Percentiles rank a stretch among this genome's conserved stretches.
These are phyloP conservation scores for Hypomyces rosellus DNA, from an alignment of 2,329 filamentous ascomycete species.

Conservation along the genomic window DNA sequence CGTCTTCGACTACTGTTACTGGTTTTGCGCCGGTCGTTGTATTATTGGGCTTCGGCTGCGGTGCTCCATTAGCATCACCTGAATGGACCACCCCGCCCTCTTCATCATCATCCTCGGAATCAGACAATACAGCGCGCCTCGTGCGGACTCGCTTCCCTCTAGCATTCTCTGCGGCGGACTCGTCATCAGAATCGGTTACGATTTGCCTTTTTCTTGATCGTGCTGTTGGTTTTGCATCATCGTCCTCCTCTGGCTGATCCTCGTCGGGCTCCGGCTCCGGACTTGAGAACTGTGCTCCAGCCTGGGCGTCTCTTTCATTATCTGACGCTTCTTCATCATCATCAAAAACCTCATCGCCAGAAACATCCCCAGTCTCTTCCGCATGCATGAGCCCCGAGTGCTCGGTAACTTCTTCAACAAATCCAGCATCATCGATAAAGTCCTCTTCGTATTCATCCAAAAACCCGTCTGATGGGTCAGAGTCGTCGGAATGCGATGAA, in stretches of 20 bases:
- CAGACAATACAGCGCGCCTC: conserved; percentile 14
- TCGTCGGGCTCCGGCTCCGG: conserved; percentile 20
- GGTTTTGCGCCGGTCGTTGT: no score
- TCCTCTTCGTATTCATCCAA: conserved; percentile 33
- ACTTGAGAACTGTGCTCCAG: conserved; percentile 23
- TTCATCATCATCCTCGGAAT: conserved; percentile 17
- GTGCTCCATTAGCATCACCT: background rate
- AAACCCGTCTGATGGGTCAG: conserved; percentile 4
- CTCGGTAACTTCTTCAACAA: no score
- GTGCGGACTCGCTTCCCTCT: conserved; percentile 20
- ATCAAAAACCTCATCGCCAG: background rate
- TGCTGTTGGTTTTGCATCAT: conserved; percentile 1
- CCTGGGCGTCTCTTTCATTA: conserved; percentile 15
- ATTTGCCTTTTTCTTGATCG: conserved; percentile 23
- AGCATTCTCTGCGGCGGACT: conserved; percentile 17
- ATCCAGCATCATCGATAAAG: conserved; percentile 28
- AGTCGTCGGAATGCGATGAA: conserved; percentile 11
- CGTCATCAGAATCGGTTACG: conserved; percentile 27
- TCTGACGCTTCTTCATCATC: conserved; percentile 21
- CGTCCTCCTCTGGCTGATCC: background rate
- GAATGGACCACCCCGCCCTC: background rate
- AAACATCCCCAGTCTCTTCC: no score
- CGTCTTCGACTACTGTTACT: conserved; percentile 1
- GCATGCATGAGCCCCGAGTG: no score
- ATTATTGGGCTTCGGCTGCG: no score